Conservation (phyloP, 371 early-diverging fungal species). For the Rhizopus arrhizus region DNA sequence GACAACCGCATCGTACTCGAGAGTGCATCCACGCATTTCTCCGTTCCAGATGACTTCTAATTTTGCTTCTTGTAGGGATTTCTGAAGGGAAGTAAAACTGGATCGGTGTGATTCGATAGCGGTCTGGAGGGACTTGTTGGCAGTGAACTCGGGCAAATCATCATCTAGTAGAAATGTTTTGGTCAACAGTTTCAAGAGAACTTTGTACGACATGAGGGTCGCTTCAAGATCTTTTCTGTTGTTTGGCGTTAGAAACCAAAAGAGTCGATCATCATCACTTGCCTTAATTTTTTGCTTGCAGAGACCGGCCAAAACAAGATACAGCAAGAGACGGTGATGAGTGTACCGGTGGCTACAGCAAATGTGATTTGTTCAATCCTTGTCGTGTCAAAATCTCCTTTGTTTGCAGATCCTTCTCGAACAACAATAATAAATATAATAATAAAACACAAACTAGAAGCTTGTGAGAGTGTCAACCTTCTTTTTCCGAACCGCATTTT, state of each 20-base stretch:
- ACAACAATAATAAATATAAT: conserved; percentile 58
- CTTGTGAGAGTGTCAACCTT: conserved; percentile 10
- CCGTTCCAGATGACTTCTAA: conserved; percentile 61
- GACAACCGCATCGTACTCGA: conserved; percentile 48
- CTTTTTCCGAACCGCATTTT: no score
- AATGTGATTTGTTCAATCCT: conserved; percentile 59
- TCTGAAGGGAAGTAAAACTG: conserved; percentile 64
- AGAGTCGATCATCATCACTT: no score
- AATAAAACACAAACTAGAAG: conserved; percentile 62
- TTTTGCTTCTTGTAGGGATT: conserved; percentile 64
- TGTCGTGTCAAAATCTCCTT: conserved; percentile 55
- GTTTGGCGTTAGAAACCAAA: background rate
- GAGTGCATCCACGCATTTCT: conserved; percentile 47
- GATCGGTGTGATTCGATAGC: conserved; percentile 66
- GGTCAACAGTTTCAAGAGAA: conserved; percentile 59
- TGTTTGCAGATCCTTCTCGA: conserved; percentile 54
- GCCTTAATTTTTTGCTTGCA: conserved; percentile 59
- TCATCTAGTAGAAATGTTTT: conserved; percentile 72
- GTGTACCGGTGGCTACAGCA: conserved; percentile 58
- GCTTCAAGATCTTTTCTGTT: conserved; percentile 51
- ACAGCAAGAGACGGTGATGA: conserved; percentile 58
- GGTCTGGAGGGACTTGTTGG: conserved; percentile 52
- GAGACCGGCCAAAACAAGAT: conserved; percentile 68
- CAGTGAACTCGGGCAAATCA: conserved; percentile 56
- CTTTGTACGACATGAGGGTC: conserved; percentile 59